These are phyloP conservation scores for Sanghuangporus sanghuang DNA, from an alignment of 1,284 basidiomycete species.

Conservation along the genomic window DNA sequence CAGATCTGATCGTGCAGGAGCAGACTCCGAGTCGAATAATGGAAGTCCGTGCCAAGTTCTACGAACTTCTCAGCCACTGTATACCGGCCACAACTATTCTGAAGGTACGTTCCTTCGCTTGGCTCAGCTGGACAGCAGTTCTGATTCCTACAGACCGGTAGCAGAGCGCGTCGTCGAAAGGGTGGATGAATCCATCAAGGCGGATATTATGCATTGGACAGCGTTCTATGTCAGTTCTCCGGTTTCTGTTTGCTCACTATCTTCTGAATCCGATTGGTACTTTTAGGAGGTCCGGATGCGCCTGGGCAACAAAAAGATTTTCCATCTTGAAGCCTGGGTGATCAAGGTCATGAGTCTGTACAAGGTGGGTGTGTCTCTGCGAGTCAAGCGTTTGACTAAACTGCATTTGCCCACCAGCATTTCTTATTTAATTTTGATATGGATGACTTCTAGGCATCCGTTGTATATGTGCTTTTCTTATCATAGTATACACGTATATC, in stretches of 20 bases:
- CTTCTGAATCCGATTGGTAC: background rate
- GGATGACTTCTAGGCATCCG: slow-evolving; percentile 63
- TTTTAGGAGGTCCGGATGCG: slow-evolving; percentile 85
- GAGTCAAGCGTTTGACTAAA: slow-evolving; percentile 28
- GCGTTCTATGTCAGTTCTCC: slow-evolving; percentile 78
- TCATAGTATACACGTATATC: background rate
- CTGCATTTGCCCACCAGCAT: slow-evolving; percentile 35
- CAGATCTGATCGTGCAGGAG: slow-evolving; percentile 89
- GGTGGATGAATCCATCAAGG: slow-evolving; percentile 85
- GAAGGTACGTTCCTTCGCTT: slow-evolving; percentile 50
- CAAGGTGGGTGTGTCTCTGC: slow-evolving; percentile 41
- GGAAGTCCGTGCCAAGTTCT: slow-evolving; percentile 89
- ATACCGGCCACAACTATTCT: slow-evolving; percentile 93
- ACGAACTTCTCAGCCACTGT: slow-evolving; percentile 95
- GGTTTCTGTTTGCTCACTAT: background rate
- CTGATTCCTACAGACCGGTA: slow-evolving; percentile 60
- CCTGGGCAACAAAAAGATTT: slow-evolving; percentile 90
- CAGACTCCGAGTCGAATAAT: slow-evolving; percentile 90
- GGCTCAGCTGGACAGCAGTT: slow-evolving; percentile 9
- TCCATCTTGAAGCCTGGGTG: slow-evolving; percentile 91
- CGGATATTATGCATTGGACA: slow-evolving; percentile 94
- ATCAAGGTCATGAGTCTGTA: slow-evolving; percentile 64
- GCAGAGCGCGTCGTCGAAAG: slow-evolving; percentile 81
- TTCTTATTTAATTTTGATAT: slow-evolving; percentile 58
- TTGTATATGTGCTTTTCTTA: slow-evolving; percentile 29